Conservation (phyloP, 2,329 filamentous ascomycete genomes). For the Simplicillium sp. region DNA sequence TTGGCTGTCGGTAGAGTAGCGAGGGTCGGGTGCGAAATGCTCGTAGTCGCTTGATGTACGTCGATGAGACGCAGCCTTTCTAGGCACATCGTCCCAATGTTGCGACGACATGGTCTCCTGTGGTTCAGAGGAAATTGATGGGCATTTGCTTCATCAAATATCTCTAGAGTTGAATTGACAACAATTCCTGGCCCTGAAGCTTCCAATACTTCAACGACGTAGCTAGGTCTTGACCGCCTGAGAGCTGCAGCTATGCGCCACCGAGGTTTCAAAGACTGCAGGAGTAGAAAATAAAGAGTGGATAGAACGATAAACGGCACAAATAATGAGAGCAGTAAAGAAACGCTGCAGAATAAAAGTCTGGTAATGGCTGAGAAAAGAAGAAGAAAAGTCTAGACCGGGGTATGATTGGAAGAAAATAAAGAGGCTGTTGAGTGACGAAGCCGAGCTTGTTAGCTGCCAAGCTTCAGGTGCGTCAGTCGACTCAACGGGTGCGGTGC, state of each 20-base stretch:
- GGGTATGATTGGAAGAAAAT: not conserved
- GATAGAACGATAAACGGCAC: too few relatives aligned
- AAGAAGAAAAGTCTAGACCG: not conserved
- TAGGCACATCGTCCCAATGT: constrained; percentile 7
- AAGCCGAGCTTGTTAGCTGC: too few relatives aligned
- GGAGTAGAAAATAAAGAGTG: too few relatives aligned
- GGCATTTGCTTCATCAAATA: not conserved
- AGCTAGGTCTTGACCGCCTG: constrained; percentile 1
- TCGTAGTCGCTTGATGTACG: constrained; percentile 12
- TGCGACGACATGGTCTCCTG: constrained; percentile 5
- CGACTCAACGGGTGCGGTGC: too few relatives aligned
- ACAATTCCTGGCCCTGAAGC: too few relatives aligned
- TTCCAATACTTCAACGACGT: not conserved
- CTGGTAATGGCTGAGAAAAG: too few relatives aligned
- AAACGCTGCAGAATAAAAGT: too few relatives aligned
- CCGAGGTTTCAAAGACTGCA: too few relatives aligned
- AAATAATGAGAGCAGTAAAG: too few relatives aligned
- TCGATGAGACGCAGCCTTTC: constrained; percentile 6
- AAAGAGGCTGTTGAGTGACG: not conserved
- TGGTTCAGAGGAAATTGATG: too few relatives aligned
- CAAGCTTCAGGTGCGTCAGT: too few relatives aligned
- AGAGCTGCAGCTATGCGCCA: not conserved
- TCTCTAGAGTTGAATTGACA: too few relatives aligned
- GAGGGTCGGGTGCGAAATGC: constrained; percentile 18
- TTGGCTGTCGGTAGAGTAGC: constrained; percentile 23